Percentiles rank a stretch among this genome's conserved stretches.
Evolutionary conservation across 2,329 filamentous ascomycete species (phyloP).

Genomic region (Fusarium mexicanum): DNA sequence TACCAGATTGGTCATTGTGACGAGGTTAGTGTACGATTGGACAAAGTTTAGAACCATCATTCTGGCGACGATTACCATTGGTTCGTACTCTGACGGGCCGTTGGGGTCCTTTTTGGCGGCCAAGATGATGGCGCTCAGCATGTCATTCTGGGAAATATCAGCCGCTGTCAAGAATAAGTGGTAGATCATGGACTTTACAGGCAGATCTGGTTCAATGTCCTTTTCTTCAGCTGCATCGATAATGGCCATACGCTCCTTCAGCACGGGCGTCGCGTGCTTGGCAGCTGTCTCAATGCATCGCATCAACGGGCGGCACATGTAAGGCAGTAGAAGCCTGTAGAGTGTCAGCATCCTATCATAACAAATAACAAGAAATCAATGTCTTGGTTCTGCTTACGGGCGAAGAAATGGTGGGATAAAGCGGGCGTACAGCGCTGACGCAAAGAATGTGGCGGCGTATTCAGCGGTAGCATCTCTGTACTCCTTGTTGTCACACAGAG

Average conservation of each 20-base stretch:
- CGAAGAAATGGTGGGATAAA: conserved; percentile 27
- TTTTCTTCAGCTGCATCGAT: conserved; percentile 18
- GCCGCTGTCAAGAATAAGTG: neutral
- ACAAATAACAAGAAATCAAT: neutral
- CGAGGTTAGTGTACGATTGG: conserved; percentile 21
- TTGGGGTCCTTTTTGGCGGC: conserved; percentile 20
- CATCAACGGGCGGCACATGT: conserved; percentile 24
- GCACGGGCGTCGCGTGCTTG: conserved; percentile 18
- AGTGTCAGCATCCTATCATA: neutral
- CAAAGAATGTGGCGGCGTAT: conserved; percentile 23
- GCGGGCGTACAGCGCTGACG: conserved; percentile 19
- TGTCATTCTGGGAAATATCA: conserved; percentile 14
- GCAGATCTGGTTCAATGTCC: conserved; percentile 1
- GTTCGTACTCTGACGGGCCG: conserved; percentile 12
- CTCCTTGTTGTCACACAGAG: conserved; percentile 20
- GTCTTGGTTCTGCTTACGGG: neutral
- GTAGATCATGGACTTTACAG: neutral
- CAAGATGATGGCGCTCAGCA: conserved; percentile 21
- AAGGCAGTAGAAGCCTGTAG: conserved; percentile 10
- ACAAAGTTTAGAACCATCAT: conserved; percentile 32
- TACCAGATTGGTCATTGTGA: conserved; percentile 27
- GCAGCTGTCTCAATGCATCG: conserved; percentile 21
- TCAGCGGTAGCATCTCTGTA: conserved; percentile 22
- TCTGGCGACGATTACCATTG: conserved; percentile 21
- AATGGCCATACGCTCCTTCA: conserved; percentile 15